Evolutionary conservation across 768 basidiomycete genomes (phyloP).

Genomic region (Xerocomus brunneocitrinus): DNA sequence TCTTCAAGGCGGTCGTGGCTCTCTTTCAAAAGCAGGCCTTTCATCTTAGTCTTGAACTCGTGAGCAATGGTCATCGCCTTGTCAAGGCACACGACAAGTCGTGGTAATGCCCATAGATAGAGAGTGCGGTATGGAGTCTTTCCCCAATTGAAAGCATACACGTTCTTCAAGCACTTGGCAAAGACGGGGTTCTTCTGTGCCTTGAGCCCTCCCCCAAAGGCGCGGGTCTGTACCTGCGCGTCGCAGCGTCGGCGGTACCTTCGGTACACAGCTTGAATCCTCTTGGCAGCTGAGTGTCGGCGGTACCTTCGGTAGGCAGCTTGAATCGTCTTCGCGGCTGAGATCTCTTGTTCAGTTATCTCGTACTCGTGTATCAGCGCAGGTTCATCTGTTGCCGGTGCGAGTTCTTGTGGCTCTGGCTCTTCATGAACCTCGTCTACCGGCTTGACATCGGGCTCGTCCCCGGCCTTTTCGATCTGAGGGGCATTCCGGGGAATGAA

Average conservation of each 20-base stretch:
- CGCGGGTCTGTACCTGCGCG: too few relatives aligned
- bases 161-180: slow-evolving; percentile 24
- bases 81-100: slow-evolving; percentile 40
- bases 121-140: slow-evolving; percentile 32
- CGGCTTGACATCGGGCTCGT: neutral
- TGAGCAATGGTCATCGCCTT: slow-evolving; percentile 21
- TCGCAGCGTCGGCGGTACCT: too few relatives aligned
- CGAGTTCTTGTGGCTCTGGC: neutral
- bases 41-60: slow-evolving; percentile 30
- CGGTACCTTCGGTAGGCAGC: too few relatives aligned
- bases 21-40: slow-evolving; percentile 25
- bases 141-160: slow-evolving; percentile 27
- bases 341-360: slow-evolving; percentile 25
- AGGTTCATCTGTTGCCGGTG: slow-evolving; percentile 9
- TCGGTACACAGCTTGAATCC: too few relatives aligned
- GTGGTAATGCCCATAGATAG: slow-evolving; percentile 38
- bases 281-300: too few relatives aligned
- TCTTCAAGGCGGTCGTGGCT: slow-evolving; percentile 35
- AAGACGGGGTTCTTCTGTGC: slow-evolving; percentile 15
- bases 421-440: neutral
- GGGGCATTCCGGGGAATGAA: slow-evolving; percentile 13
- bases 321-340: slow-evolving; percentile 10
- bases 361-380: slow-evolving; percentile 14
- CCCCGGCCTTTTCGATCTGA: neutral
- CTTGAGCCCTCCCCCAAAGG: too few relatives aligned